phyloP scores from a whole-genome alignment of 768 basidiomycete genomes.

The Postia placenta region DNA sequence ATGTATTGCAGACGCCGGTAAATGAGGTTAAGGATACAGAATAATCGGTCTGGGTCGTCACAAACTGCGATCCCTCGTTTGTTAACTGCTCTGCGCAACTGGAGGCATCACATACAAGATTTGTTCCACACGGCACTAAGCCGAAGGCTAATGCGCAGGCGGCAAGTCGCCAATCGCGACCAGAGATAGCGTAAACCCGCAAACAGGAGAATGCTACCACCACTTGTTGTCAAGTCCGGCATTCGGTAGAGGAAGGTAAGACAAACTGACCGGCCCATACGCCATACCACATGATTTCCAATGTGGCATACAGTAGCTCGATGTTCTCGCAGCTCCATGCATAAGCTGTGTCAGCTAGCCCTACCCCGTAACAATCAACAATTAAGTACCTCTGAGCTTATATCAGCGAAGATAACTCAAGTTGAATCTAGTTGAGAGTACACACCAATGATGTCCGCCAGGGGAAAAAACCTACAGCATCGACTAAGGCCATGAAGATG shows the following conservation, averaged over 20 bases:
- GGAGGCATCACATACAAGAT: constrained; percentile 1
- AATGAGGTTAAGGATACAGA: not conserved
- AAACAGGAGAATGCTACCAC: constrained; percentile 5
- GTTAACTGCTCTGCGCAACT: not conserved
- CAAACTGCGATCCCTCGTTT: not conserved
- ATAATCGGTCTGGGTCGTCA: not conserved
- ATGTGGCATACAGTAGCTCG: not conserved
- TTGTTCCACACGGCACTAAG: constrained; percentile 2
- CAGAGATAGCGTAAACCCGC: constrained; percentile 5
- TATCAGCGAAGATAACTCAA: not conserved
- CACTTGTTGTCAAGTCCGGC: not conserved
- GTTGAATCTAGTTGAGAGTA: no score
- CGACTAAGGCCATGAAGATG: not conserved
- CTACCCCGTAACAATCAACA: not conserved
- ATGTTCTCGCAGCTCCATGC: not conserved
- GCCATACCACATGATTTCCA: constrained; percentile 3
- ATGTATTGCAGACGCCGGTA: not conserved
- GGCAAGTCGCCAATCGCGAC: not conserved
- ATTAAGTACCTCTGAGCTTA: not conserved
- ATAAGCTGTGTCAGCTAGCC: not conserved
- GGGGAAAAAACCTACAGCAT: not conserved
- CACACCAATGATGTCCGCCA: not conserved
- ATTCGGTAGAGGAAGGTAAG: not conserved
- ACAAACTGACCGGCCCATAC: constrained; percentile 3
- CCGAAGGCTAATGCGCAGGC: not conserved